Base-by-base conservation (phyloP, 208 protist genomes). In the Leishmania guyanensis region DNA sequence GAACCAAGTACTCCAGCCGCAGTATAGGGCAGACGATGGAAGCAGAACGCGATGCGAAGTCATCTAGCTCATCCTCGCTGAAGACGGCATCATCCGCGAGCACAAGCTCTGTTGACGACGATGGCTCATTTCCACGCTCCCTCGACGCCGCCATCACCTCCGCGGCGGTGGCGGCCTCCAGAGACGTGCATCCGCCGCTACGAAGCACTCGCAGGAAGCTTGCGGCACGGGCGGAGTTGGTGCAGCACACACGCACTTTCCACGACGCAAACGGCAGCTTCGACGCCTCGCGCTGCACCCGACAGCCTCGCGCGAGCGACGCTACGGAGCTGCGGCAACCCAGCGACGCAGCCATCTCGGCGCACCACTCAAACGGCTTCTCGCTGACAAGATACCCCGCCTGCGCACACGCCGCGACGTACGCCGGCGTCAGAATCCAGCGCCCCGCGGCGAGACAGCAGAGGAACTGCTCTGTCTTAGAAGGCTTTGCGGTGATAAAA, bases 351-450 rank as follows among this genome's bases (percentile, higher is more conserved):
- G 87, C 92, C 12, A 84, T 75, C 43, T 86, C 74, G 10, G 77
- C 82, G 60, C 54, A 89, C 92, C 92, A 95, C 77, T 95, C 90
- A 73, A 91, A 88, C 36, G 71, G 22, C 20, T 75, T 77, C 69
- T 94, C 92, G 36, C 66, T n/a, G 22, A 89, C 84, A n/a, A 94
- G 66, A 56, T 81, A 79, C 20, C 86, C 81, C 2, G 81, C 70
- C 64, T 78, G 74, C 69, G 81, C 51, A 22, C 79, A 90, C 14
- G 79, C 88, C n/a, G 72, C 54, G 50, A 96, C 26, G 75, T 92
- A 96, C 48, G 85, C 81, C 36, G 93, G 84, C 50, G 87, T 87
- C 65, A 96, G 69, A 26, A 96, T 81, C 90, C 91, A 96, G 68
- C 86, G 93, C 8, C 91, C 91, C 1, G 84, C 87, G 0, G 93